phyloP scores from a whole-genome alignment of 2,329 filamentous ascomycete species.

The Trichocomaceae sp. region DNA sequence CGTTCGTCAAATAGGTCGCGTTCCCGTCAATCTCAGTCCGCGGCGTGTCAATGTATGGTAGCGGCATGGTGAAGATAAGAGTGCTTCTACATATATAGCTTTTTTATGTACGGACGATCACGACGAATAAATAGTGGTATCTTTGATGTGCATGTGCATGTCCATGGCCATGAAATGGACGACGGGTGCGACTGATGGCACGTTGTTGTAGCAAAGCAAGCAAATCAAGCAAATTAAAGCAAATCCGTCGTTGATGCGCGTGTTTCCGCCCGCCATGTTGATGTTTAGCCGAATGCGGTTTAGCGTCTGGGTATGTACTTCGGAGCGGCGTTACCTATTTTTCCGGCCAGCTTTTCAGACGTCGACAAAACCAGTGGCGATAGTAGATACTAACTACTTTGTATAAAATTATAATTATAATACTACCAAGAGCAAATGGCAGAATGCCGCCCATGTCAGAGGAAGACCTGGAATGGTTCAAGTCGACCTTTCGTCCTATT shows the following conservation, averaged over 20 bases:
- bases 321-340: conserved; percentile 1
- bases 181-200: neutral
- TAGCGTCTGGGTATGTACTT: conserved; percentile 18
- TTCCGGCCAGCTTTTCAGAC: conserved; percentile 6
- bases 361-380: neutral
- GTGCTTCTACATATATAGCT: conserved; percentile 15
- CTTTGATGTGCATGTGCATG: conserved; percentile 14
- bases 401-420: no score
- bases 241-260: conserved; percentile 13
- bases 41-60: conserved; percentile 73
- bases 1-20: conserved; percentile 68
- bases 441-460: conserved; percentile 40
- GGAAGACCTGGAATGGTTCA: conserved; percentile 60
- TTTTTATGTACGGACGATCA: neutral
- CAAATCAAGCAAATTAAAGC: conserved; percentile 9
- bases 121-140: conserved; percentile 1
- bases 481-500: conserved; percentile 58
- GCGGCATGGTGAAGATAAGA: conserved; percentile 49
- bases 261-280: conserved; percentile 28
- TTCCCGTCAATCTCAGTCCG: conserved; percentile 72
- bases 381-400: no score
- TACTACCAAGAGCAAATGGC: neutral
- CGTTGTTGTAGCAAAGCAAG: conserved; percentile 5
- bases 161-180: conserved; percentile 20
- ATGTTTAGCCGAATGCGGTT: conserved; percentile 32